Evolutionary conservation across 495 filamentous ascomycete species (phyloP), one percentile per base, ranked within the genome.

Genomic region (Penicillium diatomitis): DNA sequence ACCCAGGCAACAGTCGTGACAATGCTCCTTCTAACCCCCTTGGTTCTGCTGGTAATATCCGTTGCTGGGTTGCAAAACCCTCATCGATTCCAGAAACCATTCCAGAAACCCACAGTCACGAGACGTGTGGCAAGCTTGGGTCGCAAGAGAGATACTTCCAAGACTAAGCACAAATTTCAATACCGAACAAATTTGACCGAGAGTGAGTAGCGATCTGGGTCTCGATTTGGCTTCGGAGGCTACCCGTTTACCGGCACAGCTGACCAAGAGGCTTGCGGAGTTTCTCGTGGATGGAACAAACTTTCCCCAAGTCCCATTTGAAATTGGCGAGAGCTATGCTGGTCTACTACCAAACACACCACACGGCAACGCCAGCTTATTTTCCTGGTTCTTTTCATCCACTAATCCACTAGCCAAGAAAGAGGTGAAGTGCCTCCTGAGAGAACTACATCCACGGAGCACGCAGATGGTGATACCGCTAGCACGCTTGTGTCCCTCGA

Each of bases 301-400:
- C 3, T 81, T 89, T 44, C 86, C 86, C 0, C 83, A 87, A 20
- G 83, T 89, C 3, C 66, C 80, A 49, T 90, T 87, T 49, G 80
- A 89, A 51, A 78, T 86, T 56, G 86, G 86, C 36, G 86, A 90
- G 59, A 83, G 78, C 0, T 90, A 89, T 53, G 80, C 86, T 29
- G 86, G 86, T 11, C 72, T 83, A n/a, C 61, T 91, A 5, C 77
- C 86, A n/a, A 87, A 88, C 49, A 78, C 75, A 3, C 64, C 65
- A 4, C 55, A 73, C 34, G 59, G 70, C 2, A 68, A 77, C 29
- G 68, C 68, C 2, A 73, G 74, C 41, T 64, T 90, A n/a, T 88
- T 77, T 54, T 90, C 87, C 59, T 90, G 86, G 85, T 87, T 83
- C 65, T 87, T 85, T 52, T 84, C 82, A 0, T 78, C 82, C 0